A percentile compares a stretch with the other conserved stretches of the same genome.
phyloP scores from a whole-genome alignment of 1,139 yeast species.

The Wickerhamomyces sp. region DNA sequence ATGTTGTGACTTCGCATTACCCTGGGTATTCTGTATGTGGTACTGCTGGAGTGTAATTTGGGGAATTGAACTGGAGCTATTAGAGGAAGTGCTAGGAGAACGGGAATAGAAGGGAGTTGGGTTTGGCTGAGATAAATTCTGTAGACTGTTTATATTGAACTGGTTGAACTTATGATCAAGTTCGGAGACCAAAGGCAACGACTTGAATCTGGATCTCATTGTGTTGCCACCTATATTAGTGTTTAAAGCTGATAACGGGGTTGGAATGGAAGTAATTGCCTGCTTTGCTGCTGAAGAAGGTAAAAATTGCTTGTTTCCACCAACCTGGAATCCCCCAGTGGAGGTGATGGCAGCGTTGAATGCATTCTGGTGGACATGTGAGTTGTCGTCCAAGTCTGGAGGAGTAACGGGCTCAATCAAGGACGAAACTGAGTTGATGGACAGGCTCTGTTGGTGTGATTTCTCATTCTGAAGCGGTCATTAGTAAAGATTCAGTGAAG shows the following conservation, averaged over 20 bases:
- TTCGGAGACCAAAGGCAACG: conserved; percentile 21
- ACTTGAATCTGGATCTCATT: conserved; percentile 23
- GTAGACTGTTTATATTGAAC: conserved; percentile 19
- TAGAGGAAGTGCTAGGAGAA: conserved; percentile 6
- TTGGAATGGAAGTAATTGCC: conserved; percentile 7
- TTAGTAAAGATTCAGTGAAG: too few relatives aligned
- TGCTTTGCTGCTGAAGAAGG: conserved; percentile 1
- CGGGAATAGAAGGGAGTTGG: conserved; percentile 5
- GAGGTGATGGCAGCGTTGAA: neutral
- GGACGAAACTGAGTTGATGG: conserved; percentile 22
- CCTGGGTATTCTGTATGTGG: conserved; percentile 4
- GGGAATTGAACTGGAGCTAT: conserved; percentile 16
- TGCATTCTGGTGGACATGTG: neutral
- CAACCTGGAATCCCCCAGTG: neutral
- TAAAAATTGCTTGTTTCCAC: neutral
- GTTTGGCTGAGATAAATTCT: conserved; percentile 14
- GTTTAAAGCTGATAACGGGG: conserved; percentile 17
- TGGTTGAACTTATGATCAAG: conserved; percentile 22
- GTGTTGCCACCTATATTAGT: conserved; percentile 23
- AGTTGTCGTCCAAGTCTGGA: conserved; percentile 14
- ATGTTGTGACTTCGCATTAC: neutral
- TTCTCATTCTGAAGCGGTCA: conserved; percentile 18
- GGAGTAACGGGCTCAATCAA: conserved; percentile 24
- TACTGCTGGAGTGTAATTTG: conserved; percentile 20
- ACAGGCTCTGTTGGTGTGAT: conserved; percentile 20